A percentile compares a stretch with the other conserved stretches of the same genome.
Conservation (phyloP, 192 early-diverging fungal species). For the Linnemannia zychae region DNA sequence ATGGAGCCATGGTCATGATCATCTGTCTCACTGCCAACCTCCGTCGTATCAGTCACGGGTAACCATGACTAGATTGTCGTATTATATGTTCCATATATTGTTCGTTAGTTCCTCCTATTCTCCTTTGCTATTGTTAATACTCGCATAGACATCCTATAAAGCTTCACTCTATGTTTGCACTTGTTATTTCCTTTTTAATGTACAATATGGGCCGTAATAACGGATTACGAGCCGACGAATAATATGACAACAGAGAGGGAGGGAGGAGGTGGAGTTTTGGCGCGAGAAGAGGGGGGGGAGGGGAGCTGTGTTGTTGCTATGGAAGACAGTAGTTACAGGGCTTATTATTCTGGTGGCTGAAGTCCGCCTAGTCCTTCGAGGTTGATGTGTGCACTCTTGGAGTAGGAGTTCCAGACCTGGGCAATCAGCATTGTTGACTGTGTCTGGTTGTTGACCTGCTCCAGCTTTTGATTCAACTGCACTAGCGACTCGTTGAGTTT, state of each 20-base stretch:
- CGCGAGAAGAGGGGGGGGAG: too few species aligned
- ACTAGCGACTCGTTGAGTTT: slow-evolving; percentile 48
- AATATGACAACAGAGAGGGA: not conserved
- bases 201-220: not conserved
- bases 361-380: slow-evolving; percentile 47
- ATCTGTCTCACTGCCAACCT: slow-evolving; percentile 83
- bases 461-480: slow-evolving; percentile 43
- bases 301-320: too few species aligned
- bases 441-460: slow-evolving; percentile 30
- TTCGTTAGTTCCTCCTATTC: not conserved
- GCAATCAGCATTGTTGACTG: slow-evolving; percentile 37
- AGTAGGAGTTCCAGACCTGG: slow-evolving; percentile 44
- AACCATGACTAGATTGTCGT: not conserved
- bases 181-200: not conserved
- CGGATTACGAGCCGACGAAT: too few species aligned
- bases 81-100: not conserved
- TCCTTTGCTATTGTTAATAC: not conserved
- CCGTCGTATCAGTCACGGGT: slow-evolving; percentile 38
- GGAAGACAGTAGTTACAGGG: not conserved
- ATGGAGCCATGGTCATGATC: slow-evolving; percentile 87
- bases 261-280: too few species aligned
- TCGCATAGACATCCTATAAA: not conserved
- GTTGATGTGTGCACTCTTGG: slow-evolving; percentile 47
- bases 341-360: slow-evolving; percentile 34
- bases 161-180: not conserved